Conservation (phyloP, 495 filamentous ascomycete species). For the Aspergillus kassunensis region DNA sequence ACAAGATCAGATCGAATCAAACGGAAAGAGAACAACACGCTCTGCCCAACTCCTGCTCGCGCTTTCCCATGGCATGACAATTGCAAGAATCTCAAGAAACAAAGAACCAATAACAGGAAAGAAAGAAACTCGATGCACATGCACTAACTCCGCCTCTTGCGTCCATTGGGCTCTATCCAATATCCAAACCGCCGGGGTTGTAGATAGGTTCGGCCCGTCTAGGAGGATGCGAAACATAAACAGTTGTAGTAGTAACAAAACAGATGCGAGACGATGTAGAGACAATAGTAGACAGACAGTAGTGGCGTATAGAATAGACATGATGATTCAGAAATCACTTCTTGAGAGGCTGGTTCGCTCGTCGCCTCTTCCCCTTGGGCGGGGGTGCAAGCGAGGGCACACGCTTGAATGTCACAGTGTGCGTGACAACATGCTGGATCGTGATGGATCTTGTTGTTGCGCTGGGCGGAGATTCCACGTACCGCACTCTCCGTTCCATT, state of each 20-base stretch:
- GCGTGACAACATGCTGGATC: slow-evolving; percentile 17
- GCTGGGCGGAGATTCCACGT: slow-evolving; percentile 6
- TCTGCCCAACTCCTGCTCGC: not conserved
- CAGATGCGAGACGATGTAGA: not conserved
- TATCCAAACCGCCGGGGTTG: slow-evolving; percentile 1
- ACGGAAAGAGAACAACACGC: not conserved
- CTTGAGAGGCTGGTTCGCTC: not conserved
- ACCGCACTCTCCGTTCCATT: not conserved
- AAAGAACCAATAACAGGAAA: not conserved
- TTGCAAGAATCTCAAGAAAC: not conserved
- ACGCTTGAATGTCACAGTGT: slow-evolving; percentile 16
- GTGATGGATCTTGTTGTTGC: slow-evolving; percentile 2
- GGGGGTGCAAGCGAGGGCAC: slow-evolving; percentile 14
- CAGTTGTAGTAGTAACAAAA: not conserved
- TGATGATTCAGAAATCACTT: not conserved
- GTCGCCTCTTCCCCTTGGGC: slow-evolving; percentile 7
- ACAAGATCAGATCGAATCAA: not conserved
- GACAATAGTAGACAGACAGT: not conserved
- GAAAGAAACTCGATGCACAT: too few relatives aligned
- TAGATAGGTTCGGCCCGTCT: not conserved
- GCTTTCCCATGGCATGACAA: not conserved
- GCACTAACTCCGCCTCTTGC: not conserved
- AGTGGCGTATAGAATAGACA: not conserved
- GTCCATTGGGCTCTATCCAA: not conserved
- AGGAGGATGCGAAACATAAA: not conserved